Evolutionary conservation across 2,329 filamentous ascomycete species (phyloP), one percentile per base, ranked within the genome.

Genomic region (Colletotrichum coccodes): DNA sequence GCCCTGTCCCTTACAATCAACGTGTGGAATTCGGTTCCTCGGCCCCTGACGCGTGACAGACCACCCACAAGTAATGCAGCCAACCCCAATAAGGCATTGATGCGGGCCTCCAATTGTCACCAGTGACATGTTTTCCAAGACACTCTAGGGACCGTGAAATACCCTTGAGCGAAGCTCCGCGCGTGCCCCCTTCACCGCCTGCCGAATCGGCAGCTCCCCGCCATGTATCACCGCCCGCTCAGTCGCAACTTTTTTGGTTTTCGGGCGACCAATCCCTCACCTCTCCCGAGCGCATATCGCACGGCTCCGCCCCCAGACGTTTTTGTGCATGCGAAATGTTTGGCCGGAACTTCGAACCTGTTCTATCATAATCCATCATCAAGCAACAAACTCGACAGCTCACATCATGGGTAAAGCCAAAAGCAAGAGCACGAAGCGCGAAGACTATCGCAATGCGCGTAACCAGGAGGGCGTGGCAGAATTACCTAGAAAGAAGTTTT

Each of bases 401-500:
- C 50, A 34, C 50, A 53, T 53, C 21, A 86, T 86, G 84, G 75
- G 78, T 30, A 79, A 78, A 21, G 79, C 81, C 49, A 75, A 85
- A 49, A 87, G 84, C 68, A 93, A 92, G 77, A 85, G 85, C 68
- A 86, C 89, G 74, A 91, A 90, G 82, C 90, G 92, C 72, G 87
- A 90, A 66, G 86, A 87, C 68, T 93, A 92, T 76, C 89, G 88
- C 73, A 85, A 85, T 63, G 81, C 84, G 60, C 85, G 85, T 59
- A 81, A 82, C 42, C 82, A 87, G 71, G 84, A 87, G 76, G 84
- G 81, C 26, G 81, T 82, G 44, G 81, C 89, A 8, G 87, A 90
- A 75, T 82, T 98, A 75, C 96, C 96, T 11, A 92, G 94, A 81
- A 99, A 99, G 86, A 95, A 93, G 83, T 97, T 96, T 83, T 99